Conservation (phyloP, 2,329 filamentous ascomycete genomes). For the Podosphaera fusca region DNA sequence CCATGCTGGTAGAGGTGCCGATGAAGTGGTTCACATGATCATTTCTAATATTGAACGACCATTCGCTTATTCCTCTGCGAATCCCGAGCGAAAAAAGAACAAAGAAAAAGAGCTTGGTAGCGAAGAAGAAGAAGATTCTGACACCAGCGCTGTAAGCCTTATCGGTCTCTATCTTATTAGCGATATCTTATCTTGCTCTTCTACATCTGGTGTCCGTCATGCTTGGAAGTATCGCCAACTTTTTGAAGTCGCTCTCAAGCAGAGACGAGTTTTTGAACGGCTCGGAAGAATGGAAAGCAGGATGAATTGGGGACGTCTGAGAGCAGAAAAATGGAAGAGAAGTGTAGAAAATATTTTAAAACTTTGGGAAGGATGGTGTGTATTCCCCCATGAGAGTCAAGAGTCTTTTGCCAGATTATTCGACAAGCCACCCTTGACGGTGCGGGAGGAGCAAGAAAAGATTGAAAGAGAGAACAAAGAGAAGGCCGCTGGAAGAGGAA, state of each 20-base stretch:
- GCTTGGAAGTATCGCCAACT: conserved; percentile 46
- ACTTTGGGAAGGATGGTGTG: conserved; percentile 44
- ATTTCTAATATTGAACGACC: conserved; percentile 62
- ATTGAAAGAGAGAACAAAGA: conserved; percentile 15
- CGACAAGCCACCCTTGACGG: conserved; percentile 39
- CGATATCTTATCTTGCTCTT: conserved; percentile 42
- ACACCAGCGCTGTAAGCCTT: conserved; percentile 50
- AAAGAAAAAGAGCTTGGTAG: conserved; percentile 19
- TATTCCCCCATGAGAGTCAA: conserved; percentile 52
- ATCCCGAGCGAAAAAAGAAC: conserved; percentile 26
- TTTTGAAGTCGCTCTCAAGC: conserved; percentile 37
- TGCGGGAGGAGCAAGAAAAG: conserved; percentile 16
- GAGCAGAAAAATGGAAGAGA: conserved; percentile 42
- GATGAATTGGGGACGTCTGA: conserved; percentile 41
- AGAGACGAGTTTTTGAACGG: conserved; percentile 35
- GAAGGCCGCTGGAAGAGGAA: conserved; percentile 12
- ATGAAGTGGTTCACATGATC: conserved; percentile 80
- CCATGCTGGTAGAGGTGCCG: conserved; percentile 62
- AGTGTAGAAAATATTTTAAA: conserved; percentile 31
- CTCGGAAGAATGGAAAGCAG: conserved; percentile 39
- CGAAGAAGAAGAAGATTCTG: conserved; percentile 26
- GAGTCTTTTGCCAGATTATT: conserved; percentile 49
- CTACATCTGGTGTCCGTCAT: conserved; percentile 37
- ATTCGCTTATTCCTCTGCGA: conserved; percentile 48
- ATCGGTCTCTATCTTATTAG: conserved; percentile 61